Percentiles rank a stretch among this genome's conserved stretches.
These are phyloP conservation scores for Xerocomellus chrysenteron DNA, from an alignment of 768 basidiomycete genomes.

Conservation along the genomic window DNA sequence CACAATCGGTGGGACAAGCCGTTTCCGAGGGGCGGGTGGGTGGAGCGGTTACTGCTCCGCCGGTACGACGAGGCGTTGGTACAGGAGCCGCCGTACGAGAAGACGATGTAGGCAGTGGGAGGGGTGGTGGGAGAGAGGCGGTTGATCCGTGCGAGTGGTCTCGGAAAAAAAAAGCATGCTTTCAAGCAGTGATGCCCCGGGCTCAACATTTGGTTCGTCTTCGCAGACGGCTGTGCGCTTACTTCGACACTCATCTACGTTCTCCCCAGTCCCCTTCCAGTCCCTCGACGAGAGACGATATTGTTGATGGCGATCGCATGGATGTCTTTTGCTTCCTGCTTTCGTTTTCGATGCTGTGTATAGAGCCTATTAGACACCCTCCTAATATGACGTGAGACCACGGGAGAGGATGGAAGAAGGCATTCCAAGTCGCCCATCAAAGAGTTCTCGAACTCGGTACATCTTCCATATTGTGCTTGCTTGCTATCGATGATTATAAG, in stretches of 20 bases:
- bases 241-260: not conserved
- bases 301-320: not conserved
- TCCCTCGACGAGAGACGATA: not conserved
- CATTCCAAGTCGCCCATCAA: too few species aligned
- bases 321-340: not conserved
- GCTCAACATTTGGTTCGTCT: not conserved
- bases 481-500: not conserved
- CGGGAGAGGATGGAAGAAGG: not conserved
- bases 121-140: not conserved
- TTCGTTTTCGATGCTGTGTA: not conserved
- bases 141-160: not conserved
- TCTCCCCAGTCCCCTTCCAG: not conserved
- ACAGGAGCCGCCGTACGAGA: not conserved
- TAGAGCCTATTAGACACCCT: not conserved
- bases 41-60: conserved; percentile 71
- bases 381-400: not conserved
- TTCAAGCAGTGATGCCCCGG: not conserved
- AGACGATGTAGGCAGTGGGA: not conserved
- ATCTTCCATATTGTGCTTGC: not conserved
- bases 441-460: not conserved
- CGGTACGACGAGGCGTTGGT: conserved; percentile 49
- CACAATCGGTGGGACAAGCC: conserved; percentile 94
- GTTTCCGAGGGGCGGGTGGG: conserved; percentile 84
- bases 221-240: not conserved
- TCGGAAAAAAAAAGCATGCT: too few species aligned